These are phyloP conservation scores for Taiwanofungus camphoratus DNA, from an alignment of 1,284 basidiomycete genomes.

Conservation along the genomic window DNA sequence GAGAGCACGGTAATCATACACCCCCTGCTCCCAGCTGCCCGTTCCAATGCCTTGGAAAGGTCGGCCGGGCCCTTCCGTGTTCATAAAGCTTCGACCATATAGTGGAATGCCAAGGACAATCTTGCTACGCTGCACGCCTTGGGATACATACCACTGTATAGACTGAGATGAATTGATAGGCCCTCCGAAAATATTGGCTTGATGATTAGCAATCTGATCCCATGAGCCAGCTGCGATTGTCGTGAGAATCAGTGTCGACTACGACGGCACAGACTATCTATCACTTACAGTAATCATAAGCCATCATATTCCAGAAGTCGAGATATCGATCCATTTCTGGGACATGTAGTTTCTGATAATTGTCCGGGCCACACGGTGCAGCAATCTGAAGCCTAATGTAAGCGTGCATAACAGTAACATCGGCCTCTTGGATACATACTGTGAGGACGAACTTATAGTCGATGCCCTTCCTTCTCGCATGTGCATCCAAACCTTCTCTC, in stretches of 20 bases:
- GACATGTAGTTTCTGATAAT: slow-evolving; percentile 76
- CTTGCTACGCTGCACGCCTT: slow-evolving; percentile 76
- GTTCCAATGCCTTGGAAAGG: slow-evolving; percentile 74
- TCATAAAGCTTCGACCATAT: slow-evolving; percentile 88
- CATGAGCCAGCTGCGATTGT: slow-evolving; percentile 68
- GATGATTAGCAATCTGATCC: slow-evolving; percentile 78
- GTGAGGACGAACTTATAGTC: slow-evolving; percentile 70
- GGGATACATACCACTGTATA: slow-evolving; percentile 65
- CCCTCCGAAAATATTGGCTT: slow-evolving; percentile 79
- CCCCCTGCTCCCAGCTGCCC: slow-evolving; percentile 75
- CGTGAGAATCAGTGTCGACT: slow-evolving; percentile 7
- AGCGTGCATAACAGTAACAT: slow-evolving; percentile 7
- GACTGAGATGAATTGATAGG: slow-evolving; percentile 63
- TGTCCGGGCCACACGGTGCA: slow-evolving; percentile 87
- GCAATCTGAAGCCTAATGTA: slow-evolving; percentile 54
- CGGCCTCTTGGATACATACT: slow-evolving; percentile 38
- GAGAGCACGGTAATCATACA: slow-evolving; percentile 76
- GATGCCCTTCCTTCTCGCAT: slow-evolving; percentile 52
- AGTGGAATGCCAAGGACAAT: slow-evolving; percentile 87
- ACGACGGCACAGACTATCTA: background rate
- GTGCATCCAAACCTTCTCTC: slow-evolving; percentile 61
- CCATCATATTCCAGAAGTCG: slow-evolving; percentile 98
- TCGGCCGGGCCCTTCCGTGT: slow-evolving; percentile 77
- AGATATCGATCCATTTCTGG: slow-evolving; percentile 83
- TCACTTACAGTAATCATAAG: slow-evolving; percentile 71